Base-by-base conservation (phyloP, 768 basidiomycete species). In the Gyrodon lividus region DNA sequence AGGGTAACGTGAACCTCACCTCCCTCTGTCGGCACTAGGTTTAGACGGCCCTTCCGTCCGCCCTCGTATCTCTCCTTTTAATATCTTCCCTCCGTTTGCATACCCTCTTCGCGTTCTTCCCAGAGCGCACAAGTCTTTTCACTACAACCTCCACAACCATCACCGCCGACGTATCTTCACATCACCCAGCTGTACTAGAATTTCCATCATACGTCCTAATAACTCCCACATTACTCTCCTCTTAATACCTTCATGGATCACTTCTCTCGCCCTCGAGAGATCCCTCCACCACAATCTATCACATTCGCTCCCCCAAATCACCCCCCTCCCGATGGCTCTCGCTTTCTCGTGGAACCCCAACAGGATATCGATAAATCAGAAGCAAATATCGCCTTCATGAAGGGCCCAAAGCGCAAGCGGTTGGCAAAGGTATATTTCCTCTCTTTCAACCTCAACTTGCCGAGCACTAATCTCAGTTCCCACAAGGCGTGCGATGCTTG, bases 401-500 rank as follows among this genome's bases (percentile, higher is more conserved):
- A 77, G 54, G 75, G 74, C 35, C 73, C 72, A n/a, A 80, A 81
- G 60, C 74, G 78, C 39, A 80, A 80, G 54, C 77, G 78, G 6
- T 71, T 80, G 8, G 76, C 77, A 53, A 80, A 80, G 75, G 78
- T 76, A 42, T 39, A 67, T 56, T 19, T 35, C 22, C 33, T 43
- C 24, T 26, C 45, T 28, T 46, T 26, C 46, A 23, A 23, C 26
- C 10, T 19, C 22, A 37, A 17, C 22, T 39, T 43, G 44, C 48
- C 34, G 37, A 26, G 13, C 47, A 22, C 9, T 35, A 34, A 45
- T 14, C 42, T 56, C 50, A 67, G 49, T 9, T 28, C 43, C 44
- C 43, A n/a, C 30, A 51, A 80, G 78, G 78, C 89, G 43, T 91
- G 89, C 69, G 86, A 89, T 68, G 84, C 86, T 47, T 92, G 89